These are phyloP conservation scores for Solanum paucissectum DNA, from an alignment of 257 asterid genomes.

Conservation along the genomic window DNA sequence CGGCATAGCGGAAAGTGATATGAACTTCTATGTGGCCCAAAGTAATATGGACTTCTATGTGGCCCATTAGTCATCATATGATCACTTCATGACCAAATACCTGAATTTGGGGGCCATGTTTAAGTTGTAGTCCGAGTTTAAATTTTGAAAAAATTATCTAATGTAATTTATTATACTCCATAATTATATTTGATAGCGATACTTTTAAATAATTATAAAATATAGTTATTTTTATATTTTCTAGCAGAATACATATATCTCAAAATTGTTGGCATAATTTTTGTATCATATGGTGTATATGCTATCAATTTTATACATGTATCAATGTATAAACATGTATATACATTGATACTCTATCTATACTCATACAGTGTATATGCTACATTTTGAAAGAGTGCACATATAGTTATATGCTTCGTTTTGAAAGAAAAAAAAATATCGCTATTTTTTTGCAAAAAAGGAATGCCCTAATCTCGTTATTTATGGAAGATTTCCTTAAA, in stretches of 20 bases:
- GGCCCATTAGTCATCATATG: background rate
- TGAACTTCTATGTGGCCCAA: background rate
- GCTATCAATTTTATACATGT: background rate
- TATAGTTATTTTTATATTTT: too few relatives aligned
- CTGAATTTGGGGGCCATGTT: background rate
- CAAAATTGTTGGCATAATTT: background rate
- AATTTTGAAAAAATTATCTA: too few relatives aligned
- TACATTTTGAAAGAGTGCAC: too few relatives aligned
- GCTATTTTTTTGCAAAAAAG: background rate
- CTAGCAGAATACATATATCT: background rate
- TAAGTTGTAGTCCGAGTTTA: background rate
- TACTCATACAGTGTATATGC: too few relatives aligned
- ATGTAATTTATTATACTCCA: too few relatives aligned
- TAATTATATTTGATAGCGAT: too few relatives aligned
- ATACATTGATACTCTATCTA: background rate
- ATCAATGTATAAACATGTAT: background rate
- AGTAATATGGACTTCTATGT: background rate
- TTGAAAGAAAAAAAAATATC: background rate
- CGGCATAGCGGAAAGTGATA: background rate
- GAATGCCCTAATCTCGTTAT: background rate
- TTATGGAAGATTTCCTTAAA: background rate
- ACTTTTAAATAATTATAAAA: too few relatives aligned
- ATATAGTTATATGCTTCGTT: background rate
- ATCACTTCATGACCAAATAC: background rate
- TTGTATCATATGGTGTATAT: background rate